Percentiles rank a stretch among this genome's conserved stretches.
Conservation (phyloP, 2,329 filamentous ascomycete species). For the Penicillium decumbens region DNA sequence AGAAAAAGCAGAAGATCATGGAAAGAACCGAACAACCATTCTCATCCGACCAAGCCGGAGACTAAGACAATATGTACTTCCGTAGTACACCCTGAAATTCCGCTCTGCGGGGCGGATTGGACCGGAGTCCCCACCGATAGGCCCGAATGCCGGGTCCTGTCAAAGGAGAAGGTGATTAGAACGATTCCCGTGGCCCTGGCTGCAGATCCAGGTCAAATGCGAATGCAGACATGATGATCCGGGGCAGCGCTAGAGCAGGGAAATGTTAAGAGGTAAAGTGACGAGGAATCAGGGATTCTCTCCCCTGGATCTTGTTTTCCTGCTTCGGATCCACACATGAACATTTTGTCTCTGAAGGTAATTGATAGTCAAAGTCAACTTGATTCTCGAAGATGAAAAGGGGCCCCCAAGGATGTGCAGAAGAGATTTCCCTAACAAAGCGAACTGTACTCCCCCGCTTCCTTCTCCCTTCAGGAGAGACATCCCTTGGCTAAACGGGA, state of each 20-base stretch:
- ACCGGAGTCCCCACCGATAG: slow-evolving; percentile 13
- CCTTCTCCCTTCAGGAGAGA: background rate
- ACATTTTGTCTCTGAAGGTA: background rate
- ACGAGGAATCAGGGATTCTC: background rate
- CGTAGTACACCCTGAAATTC: background rate
- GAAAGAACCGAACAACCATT: slow-evolving; percentile 6
- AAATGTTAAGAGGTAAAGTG: background rate
- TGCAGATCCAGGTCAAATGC: background rate
- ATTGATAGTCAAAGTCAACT: background rate
- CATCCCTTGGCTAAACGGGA: background rate
- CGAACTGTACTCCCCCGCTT: background rate
- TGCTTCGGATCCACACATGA: slow-evolving; percentile 1
- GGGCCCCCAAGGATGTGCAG: background rate
- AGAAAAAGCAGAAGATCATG: background rate
- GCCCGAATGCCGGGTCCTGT: background rate
- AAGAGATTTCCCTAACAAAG: background rate
- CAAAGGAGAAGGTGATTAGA: background rate
- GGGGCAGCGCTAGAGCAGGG: background rate
- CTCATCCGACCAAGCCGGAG: slow-evolving; percentile 9
- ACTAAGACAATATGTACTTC: background rate
- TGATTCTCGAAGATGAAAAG: background rate
- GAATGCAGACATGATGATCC: slow-evolving; percentile 7
- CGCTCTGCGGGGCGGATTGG: slow-evolving; percentile 12
- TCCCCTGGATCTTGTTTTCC: slow-evolving; percentile 5
- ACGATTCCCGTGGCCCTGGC: background rate